Conservation (phyloP, 1,284 basidiomycete genomes). For the Pseudomicrostroma phylloplanum region DNA sequence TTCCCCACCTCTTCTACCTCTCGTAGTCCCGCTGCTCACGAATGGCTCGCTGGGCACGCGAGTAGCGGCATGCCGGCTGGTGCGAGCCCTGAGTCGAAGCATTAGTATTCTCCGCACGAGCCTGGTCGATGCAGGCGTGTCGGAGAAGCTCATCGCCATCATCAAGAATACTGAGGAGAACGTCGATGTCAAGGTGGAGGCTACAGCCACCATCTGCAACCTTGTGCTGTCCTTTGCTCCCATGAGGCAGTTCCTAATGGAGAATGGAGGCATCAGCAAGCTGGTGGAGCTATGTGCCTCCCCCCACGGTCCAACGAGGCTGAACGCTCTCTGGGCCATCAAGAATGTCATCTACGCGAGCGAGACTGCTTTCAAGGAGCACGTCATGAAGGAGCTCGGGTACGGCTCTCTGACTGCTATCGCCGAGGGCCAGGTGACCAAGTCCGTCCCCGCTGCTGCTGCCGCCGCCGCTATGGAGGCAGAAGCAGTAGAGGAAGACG, state of each 20-base stretch:
- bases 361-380: conserved; percentile 22
- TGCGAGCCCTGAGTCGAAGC: conserved; percentile 36
- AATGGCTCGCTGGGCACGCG: conserved; percentile 36
- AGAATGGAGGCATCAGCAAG: conserved; percentile 28
- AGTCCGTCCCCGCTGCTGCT: neutral
- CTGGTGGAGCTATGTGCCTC: conserved; percentile 20
- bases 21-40: conserved; percentile 29
- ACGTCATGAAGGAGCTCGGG: conserved; percentile 26
- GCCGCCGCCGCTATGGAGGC: neutral
- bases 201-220: conserved; percentile 39
- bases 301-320: conserved; percentile 11
- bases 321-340: conserved; percentile 44
- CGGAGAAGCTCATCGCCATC: conserved; percentile 30
- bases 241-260: conserved; percentile 37
- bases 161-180: conserved; percentile 22
- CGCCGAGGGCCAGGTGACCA: neutral
- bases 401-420: conserved; percentile 19
- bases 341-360: conserved; percentile 41
- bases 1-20: conserved; percentile 27
- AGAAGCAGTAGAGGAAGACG: neutral
- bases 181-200: conserved; percentile 24
- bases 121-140: conserved; percentile 41
- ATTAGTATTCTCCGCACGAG: conserved; percentile 39
- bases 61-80: conserved; percentile 36
- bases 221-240: conserved; percentile 43